These are phyloP conservation scores for Wickerhamiella hasegawae DNA, from an alignment of 805 yeast genomes.

Conservation along the genomic window DNA sequence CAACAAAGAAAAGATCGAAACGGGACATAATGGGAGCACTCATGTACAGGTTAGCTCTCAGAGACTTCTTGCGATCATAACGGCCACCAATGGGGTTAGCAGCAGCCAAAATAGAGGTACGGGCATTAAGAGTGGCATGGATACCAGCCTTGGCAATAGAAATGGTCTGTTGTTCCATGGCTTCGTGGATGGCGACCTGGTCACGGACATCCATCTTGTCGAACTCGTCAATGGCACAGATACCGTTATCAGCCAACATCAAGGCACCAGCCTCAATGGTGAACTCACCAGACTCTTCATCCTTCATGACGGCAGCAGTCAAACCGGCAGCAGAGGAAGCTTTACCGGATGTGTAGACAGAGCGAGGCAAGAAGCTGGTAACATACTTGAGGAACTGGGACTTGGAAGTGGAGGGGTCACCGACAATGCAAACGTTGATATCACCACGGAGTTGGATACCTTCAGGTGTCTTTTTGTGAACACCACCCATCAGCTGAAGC, in stretches of 20 bases:
- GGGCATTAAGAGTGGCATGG: conserved; percentile 91
- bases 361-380: conserved; percentile 77
- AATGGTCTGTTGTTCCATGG: conserved; percentile 98
- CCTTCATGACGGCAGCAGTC: conserved; percentile 94
- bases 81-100: conserved; percentile 98
- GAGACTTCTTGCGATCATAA: conserved; percentile 71
- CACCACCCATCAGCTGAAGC: conserved; percentile 84
- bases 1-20: conserved; percentile 87
- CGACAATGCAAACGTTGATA: conserved; percentile 88
- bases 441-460: conserved; percentile 95
- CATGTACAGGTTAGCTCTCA: conserved; percentile 80
- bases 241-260: conserved; percentile 96
- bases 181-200: conserved; percentile 98
- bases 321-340: conserved; percentile 98
- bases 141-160: conserved; percentile 98
- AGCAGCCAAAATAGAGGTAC: conserved; percentile 95
- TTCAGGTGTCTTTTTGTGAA: conserved; percentile 82
- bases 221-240: conserved; percentile 96
- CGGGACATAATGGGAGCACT: conserved; percentile 98
- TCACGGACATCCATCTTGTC: conserved; percentile 93
- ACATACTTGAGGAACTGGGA: conserved; percentile 93
- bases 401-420: conserved; percentile 95
- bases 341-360: conserved; percentile 94
- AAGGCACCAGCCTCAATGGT: conserved; percentile 98
- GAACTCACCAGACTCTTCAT: conserved; percentile 92